These are phyloP conservation scores for Cladophialophora carrionii DNA, from an alignment of 2,329 filamentous ascomycete genomes.

Conservation along the genomic window DNA sequence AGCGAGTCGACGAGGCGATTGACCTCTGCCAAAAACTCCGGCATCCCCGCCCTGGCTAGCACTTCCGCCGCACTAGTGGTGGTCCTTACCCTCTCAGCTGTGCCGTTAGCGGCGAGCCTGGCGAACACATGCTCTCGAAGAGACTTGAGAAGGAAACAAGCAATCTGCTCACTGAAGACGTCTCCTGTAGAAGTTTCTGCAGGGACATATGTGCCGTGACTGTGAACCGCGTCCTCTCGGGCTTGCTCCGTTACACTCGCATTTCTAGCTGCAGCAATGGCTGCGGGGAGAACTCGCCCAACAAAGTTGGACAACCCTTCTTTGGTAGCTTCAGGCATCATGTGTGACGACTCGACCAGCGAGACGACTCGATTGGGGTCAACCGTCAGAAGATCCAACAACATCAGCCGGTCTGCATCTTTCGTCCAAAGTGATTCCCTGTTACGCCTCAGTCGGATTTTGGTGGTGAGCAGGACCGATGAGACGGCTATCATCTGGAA, in stretches of 20 bases:
- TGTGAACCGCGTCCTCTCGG: slow-evolving; percentile 42
- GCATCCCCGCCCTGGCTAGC: slow-evolving; percentile 62
- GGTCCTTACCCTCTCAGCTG: slow-evolving; percentile 61
- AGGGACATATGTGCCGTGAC: slow-evolving; percentile 43
- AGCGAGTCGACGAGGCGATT: slow-evolving; percentile 62
- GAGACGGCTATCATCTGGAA: slow-evolving; percentile 64
- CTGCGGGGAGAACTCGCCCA: slow-evolving; percentile 59
- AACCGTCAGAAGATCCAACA: slow-evolving; percentile 45
- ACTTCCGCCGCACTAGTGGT: slow-evolving; percentile 63
- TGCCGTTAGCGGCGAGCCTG: slow-evolving; percentile 63
- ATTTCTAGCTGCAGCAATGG: slow-evolving; percentile 47
- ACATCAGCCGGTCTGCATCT: slow-evolving; percentile 63
- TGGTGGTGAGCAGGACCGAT: slow-evolving; percentile 65
- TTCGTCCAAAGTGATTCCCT: slow-evolving; percentile 66
- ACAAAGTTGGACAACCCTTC: slow-evolving; percentile 53
- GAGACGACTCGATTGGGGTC: slow-evolving; percentile 49
- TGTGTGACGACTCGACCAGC: slow-evolving; percentile 54
- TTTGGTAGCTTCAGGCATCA: slow-evolving; percentile 52
- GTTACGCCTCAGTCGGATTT: slow-evolving; percentile 67
- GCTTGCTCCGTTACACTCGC: slow-evolving; percentile 35
- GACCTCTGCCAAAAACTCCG: slow-evolving; percentile 64
- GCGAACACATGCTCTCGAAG: slow-evolving; percentile 59
- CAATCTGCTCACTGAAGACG: slow-evolving; percentile 62
- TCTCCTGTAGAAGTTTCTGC: slow-evolving; percentile 38
- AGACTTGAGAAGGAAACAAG: slow-evolving; percentile 63